phyloP scores from a whole-genome alignment of 441 rosid species.

The Pelargonium fulgidum region DNA sequence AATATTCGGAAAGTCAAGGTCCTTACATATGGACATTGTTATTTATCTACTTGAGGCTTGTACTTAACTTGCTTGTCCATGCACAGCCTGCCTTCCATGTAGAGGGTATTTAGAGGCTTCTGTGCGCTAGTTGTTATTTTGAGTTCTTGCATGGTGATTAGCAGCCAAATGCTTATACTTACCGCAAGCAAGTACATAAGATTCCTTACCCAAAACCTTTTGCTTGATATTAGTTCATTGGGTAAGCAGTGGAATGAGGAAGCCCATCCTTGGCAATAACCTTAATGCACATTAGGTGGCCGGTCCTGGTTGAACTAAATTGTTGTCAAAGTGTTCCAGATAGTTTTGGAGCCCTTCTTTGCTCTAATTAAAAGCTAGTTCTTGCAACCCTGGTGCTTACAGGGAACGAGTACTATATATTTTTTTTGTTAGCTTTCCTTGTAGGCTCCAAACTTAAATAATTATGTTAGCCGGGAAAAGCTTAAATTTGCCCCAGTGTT shows the following conservation, averaged over 20 bases:
- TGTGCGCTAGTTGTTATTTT: too few species aligned
- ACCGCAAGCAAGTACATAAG: too few species aligned
- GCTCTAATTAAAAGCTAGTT: not conserved
- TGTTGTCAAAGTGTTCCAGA: not conserved
- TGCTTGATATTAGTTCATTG: not conserved
- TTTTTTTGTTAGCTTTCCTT: too few species aligned
- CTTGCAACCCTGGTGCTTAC: too few species aligned
- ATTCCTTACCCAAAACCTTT: too few species aligned
- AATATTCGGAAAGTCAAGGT: too few species aligned
- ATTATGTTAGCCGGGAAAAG: not conserved
- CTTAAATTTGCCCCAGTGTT: not conserved
- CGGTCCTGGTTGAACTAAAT: not conserved
- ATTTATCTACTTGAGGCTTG: not conserved
- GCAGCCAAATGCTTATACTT: too few species aligned
- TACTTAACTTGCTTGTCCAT: not conserved
- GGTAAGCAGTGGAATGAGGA: constrained; percentile 6
- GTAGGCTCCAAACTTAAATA: not conserved
- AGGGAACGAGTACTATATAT: too few species aligned
- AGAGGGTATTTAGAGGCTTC: too few species aligned
- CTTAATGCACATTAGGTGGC: not conserved
- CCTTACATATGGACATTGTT: not conserved
- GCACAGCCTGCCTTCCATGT: too few species aligned
- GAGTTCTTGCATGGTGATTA: too few species aligned
- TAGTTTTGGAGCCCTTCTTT: not conserved
- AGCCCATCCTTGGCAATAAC: not conserved